Conservation (phyloP, 768 basidiomycete genomes). For the Hygrophoropsis aurantiaca region DNA sequence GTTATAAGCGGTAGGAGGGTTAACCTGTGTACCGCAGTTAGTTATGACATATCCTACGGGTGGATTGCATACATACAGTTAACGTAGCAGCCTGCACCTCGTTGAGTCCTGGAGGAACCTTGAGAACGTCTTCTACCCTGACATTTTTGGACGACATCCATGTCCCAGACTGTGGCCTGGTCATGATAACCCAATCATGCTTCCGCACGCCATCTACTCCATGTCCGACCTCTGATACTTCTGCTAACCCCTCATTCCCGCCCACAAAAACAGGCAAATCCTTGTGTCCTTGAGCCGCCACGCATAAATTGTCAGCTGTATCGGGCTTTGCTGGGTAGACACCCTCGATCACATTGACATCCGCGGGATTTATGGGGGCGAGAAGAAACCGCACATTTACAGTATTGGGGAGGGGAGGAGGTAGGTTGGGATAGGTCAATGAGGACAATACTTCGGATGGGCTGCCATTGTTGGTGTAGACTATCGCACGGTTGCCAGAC, state of each 20-base stretch:
- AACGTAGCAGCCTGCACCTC: conserved; percentile 75
- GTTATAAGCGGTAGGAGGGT: conserved; percentile 81
- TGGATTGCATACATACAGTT: conserved; percentile 45
- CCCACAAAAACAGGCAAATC: conserved; percentile 52
- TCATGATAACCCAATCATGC: conserved; percentile 77
- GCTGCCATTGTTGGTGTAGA: conserved; percentile 61
- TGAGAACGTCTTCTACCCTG: conserved; percentile 53
- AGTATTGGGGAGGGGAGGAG: conserved; percentile 53
- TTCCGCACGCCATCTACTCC: conserved; percentile 47
- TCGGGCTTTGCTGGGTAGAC: conserved; percentile 72
- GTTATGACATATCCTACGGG: neutral
- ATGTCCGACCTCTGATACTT: conserved; percentile 59
- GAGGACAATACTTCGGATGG: conserved; percentile 60
- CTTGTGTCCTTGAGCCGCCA: conserved; percentile 30
- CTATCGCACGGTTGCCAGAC: conserved; percentile 56
- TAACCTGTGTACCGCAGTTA: conserved; percentile 47
- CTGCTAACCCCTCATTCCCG: conserved; percentile 78
- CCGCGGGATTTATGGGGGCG: conserved; percentile 80
- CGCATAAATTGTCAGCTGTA: conserved; percentile 33
- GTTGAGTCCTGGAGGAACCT: conserved; percentile 53
- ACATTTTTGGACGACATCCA: conserved; percentile 66
- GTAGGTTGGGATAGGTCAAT: conserved; percentile 50
- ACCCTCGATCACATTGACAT: conserved; percentile 79
- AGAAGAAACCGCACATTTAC: conserved; percentile 68
- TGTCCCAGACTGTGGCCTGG: conserved; percentile 68